Percentiles rank a stretch among this genome's conserved stretches.
Evolutionary conservation across 2,329 filamentous ascomycete species (phyloP).

Genomic region (Seiridium unicorne): DNA sequence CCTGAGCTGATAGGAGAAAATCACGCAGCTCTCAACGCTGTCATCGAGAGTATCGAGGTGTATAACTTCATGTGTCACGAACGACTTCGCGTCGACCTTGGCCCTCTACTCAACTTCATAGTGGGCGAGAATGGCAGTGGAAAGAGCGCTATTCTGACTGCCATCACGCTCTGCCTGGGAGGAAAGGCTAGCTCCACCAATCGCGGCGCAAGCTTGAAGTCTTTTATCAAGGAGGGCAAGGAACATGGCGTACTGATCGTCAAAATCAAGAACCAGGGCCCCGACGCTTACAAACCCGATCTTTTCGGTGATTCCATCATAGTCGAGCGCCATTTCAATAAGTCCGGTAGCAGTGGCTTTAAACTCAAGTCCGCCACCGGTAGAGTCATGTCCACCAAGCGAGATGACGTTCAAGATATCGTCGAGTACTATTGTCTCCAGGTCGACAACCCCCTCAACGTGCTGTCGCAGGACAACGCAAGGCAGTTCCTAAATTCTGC

Average conservation of each 20-base stretch:
- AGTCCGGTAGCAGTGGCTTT: constrained; percentile 73
- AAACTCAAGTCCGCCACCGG: constrained; percentile 76
- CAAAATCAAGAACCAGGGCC: constrained; percentile 85
- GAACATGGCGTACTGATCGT: constrained; percentile 77
- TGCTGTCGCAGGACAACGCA: constrained; percentile 92
- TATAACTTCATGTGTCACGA: constrained; percentile 97
- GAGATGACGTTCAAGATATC: constrained; percentile 85
- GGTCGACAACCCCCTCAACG: constrained; percentile 95
- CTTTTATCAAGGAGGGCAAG: constrained; percentile 84
- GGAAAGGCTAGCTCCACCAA: constrained; percentile 93
- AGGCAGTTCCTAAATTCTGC: constrained; percentile 89
- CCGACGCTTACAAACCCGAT: constrained; percentile 79
- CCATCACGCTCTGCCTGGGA: constrained; percentile 89
- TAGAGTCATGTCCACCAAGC: constrained; percentile 76
- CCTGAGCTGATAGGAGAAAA: constrained; percentile 61
- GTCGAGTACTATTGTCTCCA: constrained; percentile 91
- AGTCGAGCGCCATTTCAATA: constrained; percentile 87
- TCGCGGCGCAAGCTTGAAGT: constrained; percentile 84
- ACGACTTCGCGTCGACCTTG: constrained; percentile 77
- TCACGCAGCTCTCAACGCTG: constrained; percentile 75
- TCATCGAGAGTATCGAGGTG: constrained; percentile 84
- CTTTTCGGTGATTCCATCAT: constrained; percentile 82
- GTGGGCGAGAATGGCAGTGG: constrained; percentile 97
- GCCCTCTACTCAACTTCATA: constrained; percentile 95
- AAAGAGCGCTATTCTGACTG: constrained; percentile 93